These are phyloP conservation scores for Fusarium transvaalense DNA, from an alignment of 2,329 filamentous ascomycete genomes.

Conservation along the genomic window DNA sequence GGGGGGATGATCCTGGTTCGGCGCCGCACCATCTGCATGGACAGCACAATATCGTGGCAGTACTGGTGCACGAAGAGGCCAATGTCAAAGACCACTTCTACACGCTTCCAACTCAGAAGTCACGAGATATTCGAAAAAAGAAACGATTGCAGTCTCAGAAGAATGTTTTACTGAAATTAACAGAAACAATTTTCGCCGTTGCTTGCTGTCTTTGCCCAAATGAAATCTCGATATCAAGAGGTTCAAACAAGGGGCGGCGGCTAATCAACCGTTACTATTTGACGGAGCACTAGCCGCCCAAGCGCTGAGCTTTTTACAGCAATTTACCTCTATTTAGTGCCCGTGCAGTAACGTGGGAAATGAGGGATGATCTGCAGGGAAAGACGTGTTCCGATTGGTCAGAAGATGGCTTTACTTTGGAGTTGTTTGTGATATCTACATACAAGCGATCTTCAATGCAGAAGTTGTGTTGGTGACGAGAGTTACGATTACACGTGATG, in stretches of 20 bases:
- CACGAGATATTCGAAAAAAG: not conserved
- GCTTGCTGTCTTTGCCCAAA: not conserved
- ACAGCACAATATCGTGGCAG: constrained; percentile 16
- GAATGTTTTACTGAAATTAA: not conserved
- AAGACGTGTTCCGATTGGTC: constrained; percentile 22
- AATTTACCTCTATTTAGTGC: constrained; percentile 7
- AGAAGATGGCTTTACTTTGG: not conserved
- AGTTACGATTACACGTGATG: not conserved
- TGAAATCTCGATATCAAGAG: not conserved
- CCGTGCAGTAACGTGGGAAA: constrained; percentile 4
- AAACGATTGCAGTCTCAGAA: not conserved
- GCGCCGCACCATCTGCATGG: constrained; percentile 9
- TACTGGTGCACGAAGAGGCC: not conserved
- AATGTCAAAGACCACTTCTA: not conserved
- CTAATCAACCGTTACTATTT: constrained; percentile 23
- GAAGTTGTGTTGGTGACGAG: constrained; percentile 3
- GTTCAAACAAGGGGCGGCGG: constrained; percentile 21
- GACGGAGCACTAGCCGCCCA: constrained; percentile 23
- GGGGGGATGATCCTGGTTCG: constrained; percentile 17
- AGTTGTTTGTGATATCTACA: constrained; percentile 23
- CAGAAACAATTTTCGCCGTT: not conserved
- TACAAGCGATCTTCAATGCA: not conserved
- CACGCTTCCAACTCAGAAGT: not conserved
- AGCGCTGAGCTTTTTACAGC: constrained; percentile 13
- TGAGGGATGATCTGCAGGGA: constrained; percentile 30